Percentiles rank a stretch among this genome's conserved stretches.
These are phyloP conservation scores for Herpetomonas tarakana DNA, from an alignment of 208 protist species.

Conservation along the genomic window DNA sequence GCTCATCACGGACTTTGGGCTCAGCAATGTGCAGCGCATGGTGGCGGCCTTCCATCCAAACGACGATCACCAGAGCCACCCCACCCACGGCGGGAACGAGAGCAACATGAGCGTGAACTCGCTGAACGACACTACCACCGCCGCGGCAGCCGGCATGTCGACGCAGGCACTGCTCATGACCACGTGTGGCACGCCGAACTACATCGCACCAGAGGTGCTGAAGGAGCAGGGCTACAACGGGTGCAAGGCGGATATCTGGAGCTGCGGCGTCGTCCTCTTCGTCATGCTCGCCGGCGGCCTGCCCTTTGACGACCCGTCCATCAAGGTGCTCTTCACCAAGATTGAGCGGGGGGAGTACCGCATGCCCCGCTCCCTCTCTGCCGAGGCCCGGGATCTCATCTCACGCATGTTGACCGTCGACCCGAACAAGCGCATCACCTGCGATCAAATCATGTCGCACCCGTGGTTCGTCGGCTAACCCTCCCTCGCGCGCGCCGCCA, in stretches of 20 bases:
- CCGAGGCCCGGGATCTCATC: constrained; percentile 62
- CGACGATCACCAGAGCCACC: too few relatives aligned
- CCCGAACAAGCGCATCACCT: constrained; percentile 70
- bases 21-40: constrained; percentile 66
- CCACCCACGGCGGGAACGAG: constrained; percentile 8
- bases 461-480: constrained; percentile 83
- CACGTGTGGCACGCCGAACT: constrained; percentile 89
- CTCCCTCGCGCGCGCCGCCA: constrained; percentile 35
- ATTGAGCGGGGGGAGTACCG: constrained; percentile 89
- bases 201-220: constrained; percentile 93
- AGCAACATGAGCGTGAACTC: neutral
- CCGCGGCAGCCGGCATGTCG: constrained; percentile 28
- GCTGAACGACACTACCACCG: too few relatives aligned
- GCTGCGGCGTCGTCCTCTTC: constrained; percentile 93
- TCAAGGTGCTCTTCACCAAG: constrained; percentile 90
- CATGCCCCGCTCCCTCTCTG: constrained; percentile 74
- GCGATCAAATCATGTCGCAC: constrained; percentile 84
- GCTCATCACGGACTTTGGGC: constrained; percentile 93
- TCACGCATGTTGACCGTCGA: constrained; percentile 77
- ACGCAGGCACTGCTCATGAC: constrained; percentile 77
- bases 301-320: constrained; percentile 90
- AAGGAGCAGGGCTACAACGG: constrained; percentile 89
- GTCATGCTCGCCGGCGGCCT: constrained; percentile 92
- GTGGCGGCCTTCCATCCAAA: too few relatives aligned
- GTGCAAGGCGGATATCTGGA: constrained; percentile 94